phyloP scores from a whole-genome alignment of 345 rosid species.

The Acer campestre region DNA sequence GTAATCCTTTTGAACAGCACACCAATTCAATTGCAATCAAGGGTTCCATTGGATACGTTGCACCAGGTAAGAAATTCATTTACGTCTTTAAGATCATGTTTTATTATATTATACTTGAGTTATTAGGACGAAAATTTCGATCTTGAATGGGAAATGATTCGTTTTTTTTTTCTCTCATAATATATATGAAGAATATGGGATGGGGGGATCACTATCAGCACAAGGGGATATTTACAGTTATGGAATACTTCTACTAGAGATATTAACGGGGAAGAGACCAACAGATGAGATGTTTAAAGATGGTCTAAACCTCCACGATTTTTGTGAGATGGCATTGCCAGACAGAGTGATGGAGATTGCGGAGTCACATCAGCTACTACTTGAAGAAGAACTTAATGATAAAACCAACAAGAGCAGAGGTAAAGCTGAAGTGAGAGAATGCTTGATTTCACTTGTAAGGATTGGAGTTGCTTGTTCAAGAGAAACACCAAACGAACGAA shows the following conservation, averaged over 20 bases:
- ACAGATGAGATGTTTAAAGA: constrained; percentile 6
- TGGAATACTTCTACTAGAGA: constrained; percentile 18
- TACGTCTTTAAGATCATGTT: neutral
- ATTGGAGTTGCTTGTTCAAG: neutral
- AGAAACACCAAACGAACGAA: neutral
- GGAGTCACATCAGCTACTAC: neutral
- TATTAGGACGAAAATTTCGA: too few species aligned
- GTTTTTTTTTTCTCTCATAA: too few species aligned
- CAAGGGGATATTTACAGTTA: constrained; percentile 16
- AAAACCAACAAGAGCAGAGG: neutral
- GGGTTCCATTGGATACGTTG: constrained; percentile 24
- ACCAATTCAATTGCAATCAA: too few species aligned
- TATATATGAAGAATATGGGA: constrained; percentile 14
- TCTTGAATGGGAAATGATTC: neutral
- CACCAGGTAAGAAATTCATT: constrained; percentile 19
- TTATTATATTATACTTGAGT: neutral
- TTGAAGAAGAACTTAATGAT: neutral
- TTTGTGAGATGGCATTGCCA: constrained; percentile 19
- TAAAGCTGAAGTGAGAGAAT: constrained; percentile 8
- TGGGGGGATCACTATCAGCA: constrained; percentile 5
- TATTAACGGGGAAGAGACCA: constrained; percentile 20
- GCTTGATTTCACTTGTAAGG: neutral
- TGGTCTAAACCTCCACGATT: constrained; percentile 2
- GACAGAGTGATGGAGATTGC: constrained; percentile 5
- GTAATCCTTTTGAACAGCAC: too few species aligned